Conservation (phyloP, 441 rosid species). For the Capsella rubella region DNA sequence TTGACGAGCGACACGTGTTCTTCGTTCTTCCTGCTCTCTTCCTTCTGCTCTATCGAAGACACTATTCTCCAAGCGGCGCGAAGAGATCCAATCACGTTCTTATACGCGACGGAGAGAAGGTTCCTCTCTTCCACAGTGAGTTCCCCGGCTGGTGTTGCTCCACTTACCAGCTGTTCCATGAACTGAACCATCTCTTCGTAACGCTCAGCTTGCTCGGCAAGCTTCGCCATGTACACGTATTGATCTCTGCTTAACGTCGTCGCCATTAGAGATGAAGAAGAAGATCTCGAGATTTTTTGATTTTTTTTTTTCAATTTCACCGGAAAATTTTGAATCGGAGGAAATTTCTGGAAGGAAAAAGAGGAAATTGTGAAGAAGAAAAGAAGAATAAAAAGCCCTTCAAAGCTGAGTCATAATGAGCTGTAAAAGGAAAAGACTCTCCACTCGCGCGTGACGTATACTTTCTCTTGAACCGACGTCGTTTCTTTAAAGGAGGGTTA, state of each 20-base stretch:
- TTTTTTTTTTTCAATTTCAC: not conserved
- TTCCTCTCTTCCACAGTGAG: slow-evolving; percentile 61
- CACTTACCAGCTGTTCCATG: slow-evolving; percentile 53
- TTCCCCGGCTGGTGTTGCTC: slow-evolving; percentile 50
- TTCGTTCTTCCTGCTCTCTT: slow-evolving; percentile 59
- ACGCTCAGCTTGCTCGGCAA: slow-evolving; percentile 61
- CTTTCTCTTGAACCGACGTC: not conserved
- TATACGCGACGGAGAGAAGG: slow-evolving; percentile 59
- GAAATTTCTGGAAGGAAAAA: slow-evolving; percentile 29
- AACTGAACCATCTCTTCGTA: slow-evolving; percentile 61
- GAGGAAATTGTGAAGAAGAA: slow-evolving; percentile 23
- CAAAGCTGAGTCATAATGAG: slow-evolving; percentile 36
- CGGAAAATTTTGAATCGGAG: slow-evolving; percentile 33
- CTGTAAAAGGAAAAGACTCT: slow-evolving; percentile 33
- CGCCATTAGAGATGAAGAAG: slow-evolving; percentile 46
- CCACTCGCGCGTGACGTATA: slow-evolving; percentile 32
- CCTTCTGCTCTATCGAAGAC: slow-evolving; percentile 60
- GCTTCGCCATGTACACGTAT: slow-evolving; percentile 58
- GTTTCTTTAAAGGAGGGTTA: not conserved
- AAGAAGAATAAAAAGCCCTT: slow-evolving; percentile 8
- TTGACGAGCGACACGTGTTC: slow-evolving; percentile 57
- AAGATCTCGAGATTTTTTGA: slow-evolving; percentile 18
- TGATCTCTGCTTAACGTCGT: slow-evolving; percentile 53
- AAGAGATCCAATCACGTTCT: slow-evolving; percentile 60
- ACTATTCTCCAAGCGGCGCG: slow-evolving; percentile 62